Conservation (phyloP, 2,329 filamentous ascomycete genomes). For the Plectosphaerella plurivora region DNA sequence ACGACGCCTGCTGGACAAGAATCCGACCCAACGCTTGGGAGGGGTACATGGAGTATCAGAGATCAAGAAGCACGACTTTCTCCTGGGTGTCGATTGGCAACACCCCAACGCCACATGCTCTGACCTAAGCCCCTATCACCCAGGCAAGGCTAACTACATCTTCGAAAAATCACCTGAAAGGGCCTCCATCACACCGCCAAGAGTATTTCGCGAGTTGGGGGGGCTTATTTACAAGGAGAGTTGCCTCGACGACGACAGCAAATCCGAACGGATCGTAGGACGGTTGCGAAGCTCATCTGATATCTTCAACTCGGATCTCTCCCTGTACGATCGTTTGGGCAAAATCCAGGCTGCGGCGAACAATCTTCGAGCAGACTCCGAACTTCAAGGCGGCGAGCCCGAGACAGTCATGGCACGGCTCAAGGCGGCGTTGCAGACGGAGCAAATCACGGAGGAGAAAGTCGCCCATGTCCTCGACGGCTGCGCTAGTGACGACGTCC, state of each 20-base stretch:
- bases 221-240: not conserved
- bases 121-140: not conserved
- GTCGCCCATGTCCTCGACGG: not conserved
- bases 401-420: conserved; percentile 1
- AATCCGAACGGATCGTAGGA: not conserved
- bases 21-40: not conserved
- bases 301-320: conserved; percentile 1
- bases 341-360: not conserved
- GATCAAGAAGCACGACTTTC: conserved; percentile 1
- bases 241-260: not conserved
- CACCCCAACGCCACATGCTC: not conserved
- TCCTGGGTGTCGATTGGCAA: conserved; percentile 2
- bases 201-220: not conserved
- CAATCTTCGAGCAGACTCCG: not conserved
- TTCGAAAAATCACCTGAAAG: not conserved
- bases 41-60: not conserved
- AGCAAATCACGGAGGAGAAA: conserved; percentile 2
- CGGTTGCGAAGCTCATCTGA: conserved; percentile 1
- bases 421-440: conserved; percentile 1
- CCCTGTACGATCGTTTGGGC: not conserved
- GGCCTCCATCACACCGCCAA: not conserved
- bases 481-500: conserved; percentile 1
- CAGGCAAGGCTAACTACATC: not conserved
- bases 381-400: not conserved
- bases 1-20: conserved; percentile 1